A percentile compares a stretch with the other conserved stretches of the same genome.
Evolutionary conservation across 1,284 basidiomycete species (phyloP).

Genomic region (Melanopsichium pennsylvanicum): DNA sequence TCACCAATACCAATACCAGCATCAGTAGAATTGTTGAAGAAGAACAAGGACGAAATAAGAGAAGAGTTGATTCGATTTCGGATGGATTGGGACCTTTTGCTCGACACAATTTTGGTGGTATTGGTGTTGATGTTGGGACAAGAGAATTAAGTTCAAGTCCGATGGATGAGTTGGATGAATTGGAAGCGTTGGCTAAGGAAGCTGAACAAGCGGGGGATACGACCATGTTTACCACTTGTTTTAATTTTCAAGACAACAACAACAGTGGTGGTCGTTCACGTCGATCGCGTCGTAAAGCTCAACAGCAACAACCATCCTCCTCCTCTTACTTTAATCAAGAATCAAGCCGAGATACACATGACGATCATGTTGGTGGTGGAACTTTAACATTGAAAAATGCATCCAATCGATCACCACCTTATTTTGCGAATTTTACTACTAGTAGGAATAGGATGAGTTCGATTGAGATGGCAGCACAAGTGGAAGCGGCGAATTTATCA

Average conservation of each 20-base stretch:
- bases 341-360: no score
- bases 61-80: no score
- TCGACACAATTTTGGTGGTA: no score
- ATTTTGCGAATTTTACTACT: no score
- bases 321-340: no score
- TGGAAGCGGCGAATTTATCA: constrained; percentile 18
- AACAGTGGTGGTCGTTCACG: neutral
- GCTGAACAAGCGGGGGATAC: constrained; percentile 28
- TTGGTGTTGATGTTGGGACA: no score
- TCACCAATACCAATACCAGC: no score
- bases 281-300: neutral
- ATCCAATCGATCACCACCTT: constrained; percentile 15
- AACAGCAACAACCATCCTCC: no score
- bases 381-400: neutral
- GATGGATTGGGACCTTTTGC: constrained; percentile 19
- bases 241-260: neutral
- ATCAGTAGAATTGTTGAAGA: no score
- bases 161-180: constrained; percentile 28
- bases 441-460: no score
- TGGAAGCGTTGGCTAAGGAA: constrained; percentile 25
- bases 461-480: constrained; percentile 1
- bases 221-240: neutral
- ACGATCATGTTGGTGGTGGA: no score
- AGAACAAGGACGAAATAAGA: no score
- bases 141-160: neutral